Evolutionary conservation across 129 eudicot genomes (phyloP).

Genomic region (Ambrosia artemisiifolia): DNA sequence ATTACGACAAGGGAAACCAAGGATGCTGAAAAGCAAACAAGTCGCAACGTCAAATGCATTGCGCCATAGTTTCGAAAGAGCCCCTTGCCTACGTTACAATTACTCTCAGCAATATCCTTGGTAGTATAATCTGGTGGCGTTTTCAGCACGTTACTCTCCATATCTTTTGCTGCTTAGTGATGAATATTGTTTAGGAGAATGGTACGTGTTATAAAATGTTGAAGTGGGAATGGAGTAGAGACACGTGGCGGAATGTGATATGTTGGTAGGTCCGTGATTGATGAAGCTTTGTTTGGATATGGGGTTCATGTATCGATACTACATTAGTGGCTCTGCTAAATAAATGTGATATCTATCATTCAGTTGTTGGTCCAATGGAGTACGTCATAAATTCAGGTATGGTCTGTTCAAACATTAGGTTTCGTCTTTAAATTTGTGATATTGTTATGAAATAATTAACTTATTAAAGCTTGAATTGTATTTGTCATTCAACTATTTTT

Average conservation of each 20-base stretch:
- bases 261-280: constrained; percentile 30
- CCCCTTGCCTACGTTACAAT: constrained; percentile 11
- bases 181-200: constrained; percentile 5
- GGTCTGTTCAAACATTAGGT: constrained; percentile 6
- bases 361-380: constrained; percentile 38
- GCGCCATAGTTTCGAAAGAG: constrained; percentile 33
- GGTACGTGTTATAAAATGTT: constrained; percentile 10
- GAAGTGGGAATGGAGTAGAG: constrained; percentile 14
- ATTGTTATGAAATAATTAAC: too few species aligned
- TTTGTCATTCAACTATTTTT: too few species aligned
- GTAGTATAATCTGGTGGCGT: constrained; percentile 29
- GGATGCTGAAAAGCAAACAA: constrained; percentile 49
- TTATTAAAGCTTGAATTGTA: too few species aligned
- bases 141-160: constrained; percentile 21
- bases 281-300: constrained; percentile 15
- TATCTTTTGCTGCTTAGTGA: neutral
- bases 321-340: constrained; percentile 13
- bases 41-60: constrained; percentile 42
- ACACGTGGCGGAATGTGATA: constrained; percentile 24
- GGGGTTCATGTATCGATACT: constrained; percentile 24
- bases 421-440: neutral
- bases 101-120: constrained; percentile 26
- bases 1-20: constrained; percentile 51
- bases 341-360: constrained; percentile 17
- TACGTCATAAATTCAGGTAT: neutral